Percentiles rank a stretch among this genome's conserved stretches.
Evolutionary conservation across 2,329 filamentous ascomycete species (phyloP).

Genomic region (Corynespora cassiicola): DNA sequence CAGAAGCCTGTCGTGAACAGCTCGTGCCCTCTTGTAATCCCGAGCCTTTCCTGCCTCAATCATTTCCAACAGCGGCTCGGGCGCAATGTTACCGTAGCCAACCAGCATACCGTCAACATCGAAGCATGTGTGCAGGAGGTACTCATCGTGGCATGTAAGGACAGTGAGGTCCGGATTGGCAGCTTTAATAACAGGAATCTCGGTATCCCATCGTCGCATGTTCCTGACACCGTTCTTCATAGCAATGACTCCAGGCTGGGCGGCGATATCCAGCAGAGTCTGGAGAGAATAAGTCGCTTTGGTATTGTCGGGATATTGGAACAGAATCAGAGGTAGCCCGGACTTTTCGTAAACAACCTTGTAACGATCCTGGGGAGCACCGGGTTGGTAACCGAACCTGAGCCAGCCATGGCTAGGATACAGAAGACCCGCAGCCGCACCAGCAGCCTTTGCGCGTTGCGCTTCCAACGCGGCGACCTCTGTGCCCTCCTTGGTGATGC

Average conservation of each 20-base stretch:
- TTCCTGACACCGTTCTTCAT: constrained; percentile 66
- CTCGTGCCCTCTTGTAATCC: constrained; percentile 57
- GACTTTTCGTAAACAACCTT: constrained; percentile 58
- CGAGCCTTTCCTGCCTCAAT: constrained; percentile 58
- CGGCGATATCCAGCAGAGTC: constrained; percentile 61
- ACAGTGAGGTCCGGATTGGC: constrained; percentile 59
- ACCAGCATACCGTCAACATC: constrained; percentile 62
- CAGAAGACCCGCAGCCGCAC: constrained; percentile 58
- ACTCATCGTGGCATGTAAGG: constrained; percentile 61
- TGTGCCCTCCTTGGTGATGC: constrained; percentile 61
- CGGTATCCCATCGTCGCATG: constrained; percentile 64
- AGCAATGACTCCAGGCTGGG: constrained; percentile 60
- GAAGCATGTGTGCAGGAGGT: constrained; percentile 59
- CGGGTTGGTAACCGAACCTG: constrained; percentile 61
- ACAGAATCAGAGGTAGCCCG: constrained; percentile 58
- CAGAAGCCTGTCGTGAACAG: constrained; percentile 58
- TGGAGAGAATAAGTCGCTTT: constrained; percentile 61
- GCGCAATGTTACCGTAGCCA: constrained; percentile 62
- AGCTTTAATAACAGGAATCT: constrained; percentile 60
- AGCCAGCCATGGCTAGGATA: constrained; percentile 63
- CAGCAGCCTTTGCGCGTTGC: constrained; percentile 58
- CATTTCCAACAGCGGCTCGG: constrained; percentile 57
- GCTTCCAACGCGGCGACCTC: constrained; percentile 61
- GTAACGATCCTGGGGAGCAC: constrained; percentile 61
- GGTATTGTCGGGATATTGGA: constrained; percentile 62